Evolutionary conservation across 2,329 filamentous ascomycete species (phyloP).

Genomic region (Gaeumannomyces tritici): DNA sequence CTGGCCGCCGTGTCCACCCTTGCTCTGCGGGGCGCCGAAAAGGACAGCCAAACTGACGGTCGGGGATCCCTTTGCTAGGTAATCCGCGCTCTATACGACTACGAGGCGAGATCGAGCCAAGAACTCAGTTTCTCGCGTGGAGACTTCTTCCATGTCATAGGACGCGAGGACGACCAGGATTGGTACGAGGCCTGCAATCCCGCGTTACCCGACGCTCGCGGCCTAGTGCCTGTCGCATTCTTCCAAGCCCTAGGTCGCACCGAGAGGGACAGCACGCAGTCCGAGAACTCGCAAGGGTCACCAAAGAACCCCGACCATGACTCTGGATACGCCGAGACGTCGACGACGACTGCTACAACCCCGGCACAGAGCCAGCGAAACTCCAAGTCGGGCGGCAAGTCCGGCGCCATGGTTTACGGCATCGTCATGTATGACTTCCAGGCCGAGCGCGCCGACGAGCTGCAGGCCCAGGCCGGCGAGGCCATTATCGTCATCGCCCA

Average conservation of each 20-base stretch:
- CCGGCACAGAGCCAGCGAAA: constrained; percentile 32
- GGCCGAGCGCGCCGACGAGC: constrained; percentile 88
- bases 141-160: constrained; percentile 97
- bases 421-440: constrained; percentile 96
- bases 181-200: constrained; percentile 99
- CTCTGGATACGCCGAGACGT: constrained; percentile 70
- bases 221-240: constrained; percentile 86
- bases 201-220: constrained; percentile 72
- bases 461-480: constrained; percentile 91
- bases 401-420: constrained; percentile 87
- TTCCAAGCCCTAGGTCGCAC: constrained; percentile 90
- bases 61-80: constrained; percentile 46
- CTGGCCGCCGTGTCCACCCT: neutral
- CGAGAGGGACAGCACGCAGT: constrained; percentile 77
- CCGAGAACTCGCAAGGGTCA: constrained; percentile 40
- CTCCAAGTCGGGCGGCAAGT: constrained; percentile 40
- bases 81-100: constrained; percentile 93
- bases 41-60: neutral
- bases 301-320: constrained; percentile 69
- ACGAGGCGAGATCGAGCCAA: constrained; percentile 65
- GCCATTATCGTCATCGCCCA: constrained; percentile 98
- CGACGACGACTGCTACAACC: constrained; percentile 15
- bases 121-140: constrained; percentile 88
- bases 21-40: neutral
- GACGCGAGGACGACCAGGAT: constrained; percentile 83